Conservation (phyloP, 768 basidiomycete species). For the Trametes elegans region DNA sequence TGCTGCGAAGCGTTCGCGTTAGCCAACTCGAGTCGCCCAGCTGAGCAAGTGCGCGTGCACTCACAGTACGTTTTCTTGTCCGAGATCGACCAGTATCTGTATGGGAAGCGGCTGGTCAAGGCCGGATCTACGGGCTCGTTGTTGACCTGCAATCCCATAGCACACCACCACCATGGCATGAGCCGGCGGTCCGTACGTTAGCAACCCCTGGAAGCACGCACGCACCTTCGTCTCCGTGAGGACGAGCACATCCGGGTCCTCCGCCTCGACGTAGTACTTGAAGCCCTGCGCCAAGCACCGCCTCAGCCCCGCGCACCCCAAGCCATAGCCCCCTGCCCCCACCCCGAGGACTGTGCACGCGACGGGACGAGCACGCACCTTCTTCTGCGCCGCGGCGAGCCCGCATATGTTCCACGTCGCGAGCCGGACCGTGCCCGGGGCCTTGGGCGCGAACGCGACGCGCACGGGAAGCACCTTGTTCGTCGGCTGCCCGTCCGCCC, state of each 20-base stretch:
- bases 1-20: slow-evolving; percentile 48
- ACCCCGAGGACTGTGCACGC: neutral
- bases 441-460: slow-evolving; percentile 55
- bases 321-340: neutral
- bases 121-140: slow-evolving; percentile 59
- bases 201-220: no score
- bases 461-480: slow-evolving; percentile 69
- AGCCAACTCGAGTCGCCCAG: neutral
- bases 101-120: slow-evolving; percentile 58
- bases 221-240: slow-evolving; percentile 83
- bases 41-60: slow-evolving; percentile 20
- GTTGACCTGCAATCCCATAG: slow-evolving; percentile 58
- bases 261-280: slow-evolving; percentile 77
- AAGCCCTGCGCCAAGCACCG: slow-evolving; percentile 54
- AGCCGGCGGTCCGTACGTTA: no score
- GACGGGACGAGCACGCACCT: slow-evolving; percentile 42
- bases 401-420: slow-evolving; percentile 83
- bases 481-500: slow-evolving; percentile 49
- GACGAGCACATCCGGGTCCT: slow-evolving; percentile 81
- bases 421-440: slow-evolving; percentile 49
- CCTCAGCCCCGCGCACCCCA: neutral
- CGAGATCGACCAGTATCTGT: slow-evolving; percentile 76
- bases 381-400: slow-evolving; percentile 70
- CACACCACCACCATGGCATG: neutral
- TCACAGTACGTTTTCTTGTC: slow-evolving; percentile 77